Evolutionary conservation across 441 rosid species (phyloP).

Genomic region (Kokia cookei): DNA sequence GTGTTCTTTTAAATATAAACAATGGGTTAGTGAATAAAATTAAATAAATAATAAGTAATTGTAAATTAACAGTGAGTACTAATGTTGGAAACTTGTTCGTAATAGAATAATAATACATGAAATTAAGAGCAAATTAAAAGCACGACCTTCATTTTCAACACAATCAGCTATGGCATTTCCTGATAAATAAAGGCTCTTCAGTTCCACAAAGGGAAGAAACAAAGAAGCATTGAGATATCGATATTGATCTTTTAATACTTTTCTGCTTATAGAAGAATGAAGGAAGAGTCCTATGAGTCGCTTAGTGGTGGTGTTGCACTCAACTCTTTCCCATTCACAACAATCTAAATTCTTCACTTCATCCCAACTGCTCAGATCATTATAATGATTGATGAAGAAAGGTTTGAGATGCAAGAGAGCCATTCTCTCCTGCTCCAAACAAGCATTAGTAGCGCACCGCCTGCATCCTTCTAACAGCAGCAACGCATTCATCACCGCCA

Average conservation of each 20-base stretch:
- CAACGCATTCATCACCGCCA: neutral
- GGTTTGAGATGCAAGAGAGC: conserved; percentile 2
- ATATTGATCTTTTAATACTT: neutral
- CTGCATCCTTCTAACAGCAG: neutral
- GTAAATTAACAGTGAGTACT: neutral
- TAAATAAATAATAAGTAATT: too few relatives aligned
- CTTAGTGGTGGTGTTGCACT: neutral
- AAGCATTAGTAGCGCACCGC: neutral
- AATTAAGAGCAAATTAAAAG: neutral
- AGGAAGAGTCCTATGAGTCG: neutral
- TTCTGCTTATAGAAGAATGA: too few relatives aligned
- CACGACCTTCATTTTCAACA: conserved; percentile 11
- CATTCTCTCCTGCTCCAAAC: neutral
- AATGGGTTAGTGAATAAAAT: too few relatives aligned
- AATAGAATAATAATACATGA: neutral
- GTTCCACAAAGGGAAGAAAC: conserved; percentile 1
- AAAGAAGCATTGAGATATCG: neutral
- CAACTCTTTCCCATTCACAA: neutral
- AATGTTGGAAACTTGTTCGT: neutral
- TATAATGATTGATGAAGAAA: neutral
- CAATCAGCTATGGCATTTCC: neutral
- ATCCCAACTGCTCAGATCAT: neutral
- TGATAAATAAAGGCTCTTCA: neutral
- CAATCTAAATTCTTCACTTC: neutral
- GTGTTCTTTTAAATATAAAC: too few relatives aligned